phyloP scores from a whole-genome alignment of 768 basidiomycete species.

The Termitomyces sp. region DNA sequence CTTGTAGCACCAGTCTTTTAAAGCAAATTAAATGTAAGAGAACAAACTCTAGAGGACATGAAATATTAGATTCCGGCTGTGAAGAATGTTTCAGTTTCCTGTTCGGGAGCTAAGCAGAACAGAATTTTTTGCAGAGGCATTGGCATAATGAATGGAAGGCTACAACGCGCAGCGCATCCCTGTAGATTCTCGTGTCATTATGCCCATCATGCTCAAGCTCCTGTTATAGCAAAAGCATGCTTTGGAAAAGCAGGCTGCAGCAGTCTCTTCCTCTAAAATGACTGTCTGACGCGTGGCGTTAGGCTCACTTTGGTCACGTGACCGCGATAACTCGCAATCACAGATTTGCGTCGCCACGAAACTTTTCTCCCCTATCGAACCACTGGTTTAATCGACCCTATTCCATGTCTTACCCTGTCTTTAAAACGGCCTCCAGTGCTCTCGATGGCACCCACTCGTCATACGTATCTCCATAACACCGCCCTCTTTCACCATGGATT shows the following conservation, averaged over 20 bases:
- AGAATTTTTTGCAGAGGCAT: neutral
- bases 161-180: neutral
- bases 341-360: neutral
- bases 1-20: neutral
- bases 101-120: neutral
- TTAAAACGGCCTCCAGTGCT: neutral
- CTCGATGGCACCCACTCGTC: neutral
- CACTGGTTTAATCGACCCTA: neutral
- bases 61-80: neutral
- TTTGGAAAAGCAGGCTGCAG: neutral
- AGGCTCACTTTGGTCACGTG: neutral
- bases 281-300: neutral
- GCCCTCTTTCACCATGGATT: neutral
- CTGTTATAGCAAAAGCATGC: neutral
- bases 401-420: constrained; percentile 2
- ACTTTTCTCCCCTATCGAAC: neutral
- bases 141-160: neutral
- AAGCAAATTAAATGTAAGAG: neutral
- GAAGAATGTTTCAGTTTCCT: neutral
- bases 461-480: neutral
- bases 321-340: neutral
- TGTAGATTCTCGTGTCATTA: no score
- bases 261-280: neutral
- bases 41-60: neutral
- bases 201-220: neutral